Evolutionary conservation across 2,329 filamentous ascomycete genomes (phyloP), one percentile per base, ranked within the genome.

Genomic region (Verticillium nonalfalfae): DNA sequence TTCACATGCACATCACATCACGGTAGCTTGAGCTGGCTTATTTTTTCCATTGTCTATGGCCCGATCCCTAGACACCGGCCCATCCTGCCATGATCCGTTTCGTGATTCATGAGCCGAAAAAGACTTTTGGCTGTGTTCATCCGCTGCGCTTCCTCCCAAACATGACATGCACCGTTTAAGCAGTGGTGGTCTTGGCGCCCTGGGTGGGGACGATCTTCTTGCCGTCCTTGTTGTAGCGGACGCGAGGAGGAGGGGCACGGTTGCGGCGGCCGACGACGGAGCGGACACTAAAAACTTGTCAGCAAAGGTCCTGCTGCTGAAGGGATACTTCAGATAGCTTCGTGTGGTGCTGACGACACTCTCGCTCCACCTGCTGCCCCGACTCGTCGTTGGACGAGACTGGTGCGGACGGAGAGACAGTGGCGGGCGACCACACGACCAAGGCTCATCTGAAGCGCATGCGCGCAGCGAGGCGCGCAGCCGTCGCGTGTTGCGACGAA

Each of bases 151-250:
- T 31, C 58, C 39, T 59, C 39, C 58, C 40, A 45, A 55, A 54
- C 40, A 59, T 50, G 45, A 54, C 18, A 26, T 15, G 9, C 35
- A 39, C 34, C 26, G 18, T 35, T 58, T 58, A 35, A 54, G 45
- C 11, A 21, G 18, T 56, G 33, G 56, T 50, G 73, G 83, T 82
- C 84, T 91, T 91, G 75, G 85, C 84, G 71, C 84, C 83, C 82
- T 92, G 88, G 77, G 90, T 90, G 71, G 94, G 93, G 79, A 89
- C 90, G 79, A 99, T 89, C 90, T 99, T 99, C 93, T 99, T 99
- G 86, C 63, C 94, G 78, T 99, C 95, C 90, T 98, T 97, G 91
- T 99, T 99, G 92, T 96, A 99, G 76, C 95, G 87, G 75, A 99
- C 93, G 78, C 95, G 89, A 77, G 95, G 95, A 72, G 95, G 95